These are phyloP conservation scores for Plectosphaerella plurivora DNA, from an alignment of 2,329 filamentous ascomycete species.

Conservation along the genomic window DNA sequence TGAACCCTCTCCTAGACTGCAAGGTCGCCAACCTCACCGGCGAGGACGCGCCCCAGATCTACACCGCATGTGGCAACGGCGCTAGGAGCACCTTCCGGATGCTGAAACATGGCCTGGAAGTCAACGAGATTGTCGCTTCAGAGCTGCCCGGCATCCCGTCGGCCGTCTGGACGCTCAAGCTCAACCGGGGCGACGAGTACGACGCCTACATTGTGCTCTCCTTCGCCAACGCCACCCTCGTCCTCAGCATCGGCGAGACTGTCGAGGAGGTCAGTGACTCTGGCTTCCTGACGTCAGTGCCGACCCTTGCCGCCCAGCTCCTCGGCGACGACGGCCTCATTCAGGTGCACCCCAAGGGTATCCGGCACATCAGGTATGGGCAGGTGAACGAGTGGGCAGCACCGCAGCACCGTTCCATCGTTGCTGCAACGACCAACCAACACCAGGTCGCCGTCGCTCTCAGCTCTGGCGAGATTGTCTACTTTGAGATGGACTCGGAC, in stretches of 20 bases:
- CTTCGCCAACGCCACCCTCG: slow-evolving; percentile 83
- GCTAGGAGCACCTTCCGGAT: slow-evolving; percentile 87
- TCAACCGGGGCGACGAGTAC: slow-evolving; percentile 74
- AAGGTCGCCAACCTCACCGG: slow-evolving; percentile 87
- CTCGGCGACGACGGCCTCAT: slow-evolving; percentile 90
- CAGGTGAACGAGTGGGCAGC: slow-evolving; percentile 89
- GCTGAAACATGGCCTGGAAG: slow-evolving; percentile 86
- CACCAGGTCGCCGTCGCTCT: slow-evolving; percentile 90
- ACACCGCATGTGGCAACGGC: slow-evolving; percentile 83
- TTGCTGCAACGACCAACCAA: slow-evolving; percentile 89
- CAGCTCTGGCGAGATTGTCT: slow-evolving; percentile 94
- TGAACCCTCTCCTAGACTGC: slow-evolving; percentile 89
- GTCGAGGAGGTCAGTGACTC: slow-evolving; percentile 95
- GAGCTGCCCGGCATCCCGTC: slow-evolving; percentile 84
- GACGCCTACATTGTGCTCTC: slow-evolving; percentile 96
- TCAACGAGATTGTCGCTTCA: slow-evolving; percentile 93
- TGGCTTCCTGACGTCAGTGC: slow-evolving; percentile 82
- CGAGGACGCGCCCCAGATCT: slow-evolving; percentile 95
- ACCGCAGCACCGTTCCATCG: slow-evolving; percentile 90
- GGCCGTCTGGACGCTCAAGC: slow-evolving; percentile 92
- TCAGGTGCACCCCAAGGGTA: slow-evolving; percentile 94
- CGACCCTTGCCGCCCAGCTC: slow-evolving; percentile 88
- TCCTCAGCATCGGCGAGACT: slow-evolving; percentile 92
- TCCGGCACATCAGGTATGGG: slow-evolving; percentile 77
- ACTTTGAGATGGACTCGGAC: slow-evolving; percentile 95